Evolutionary conservation across 805 yeast genomes (phyloP).

Genomic region (Lipomyces japonicus): DNA sequence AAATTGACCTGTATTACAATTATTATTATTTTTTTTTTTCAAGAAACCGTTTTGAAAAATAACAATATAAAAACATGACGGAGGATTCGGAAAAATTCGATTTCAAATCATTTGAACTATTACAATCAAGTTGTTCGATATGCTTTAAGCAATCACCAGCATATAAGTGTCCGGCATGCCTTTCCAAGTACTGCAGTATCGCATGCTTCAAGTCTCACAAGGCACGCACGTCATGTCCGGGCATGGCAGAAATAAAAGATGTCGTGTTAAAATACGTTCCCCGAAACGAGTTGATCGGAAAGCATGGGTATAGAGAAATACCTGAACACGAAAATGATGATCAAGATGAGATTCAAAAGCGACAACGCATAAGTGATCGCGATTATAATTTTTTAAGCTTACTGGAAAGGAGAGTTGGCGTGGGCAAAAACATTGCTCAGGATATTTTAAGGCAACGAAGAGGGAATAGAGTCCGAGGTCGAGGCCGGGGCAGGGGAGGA

Average conservation of each 20-base stretch:
- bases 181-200: conserved; percentile 19
- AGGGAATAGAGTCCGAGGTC: background rate
- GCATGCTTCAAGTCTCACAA: conserved; percentile 23
- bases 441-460: conserved; percentile 3
- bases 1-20: too few species aligned
- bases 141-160: conserved; percentile 16
- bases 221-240: conserved; percentile 14
- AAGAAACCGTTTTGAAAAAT: too few species aligned
- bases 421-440: conserved; percentile 17
- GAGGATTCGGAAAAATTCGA: too few species aligned
- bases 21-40: too few species aligned
- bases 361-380: conserved; percentile 19
- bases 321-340: background rate
- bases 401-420: conserved; percentile 24
- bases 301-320: conserved; percentile 8
- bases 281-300: conserved; percentile 17
- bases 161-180: conserved; percentile 25
- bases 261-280: conserved; percentile 21
- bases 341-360: conserved; percentile 4
- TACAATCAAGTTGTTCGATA: conserved; percentile 12
- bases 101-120: too few species aligned
- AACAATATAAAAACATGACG: too few species aligned
- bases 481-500: conserved; percentile 5
- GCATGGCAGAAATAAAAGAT: conserved; percentile 21
- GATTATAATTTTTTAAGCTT: conserved; percentile 26